These are phyloP conservation scores for Leucaena leucocephala DNA, from an alignment of 306 rosid genomes.

Conservation along the genomic window DNA sequence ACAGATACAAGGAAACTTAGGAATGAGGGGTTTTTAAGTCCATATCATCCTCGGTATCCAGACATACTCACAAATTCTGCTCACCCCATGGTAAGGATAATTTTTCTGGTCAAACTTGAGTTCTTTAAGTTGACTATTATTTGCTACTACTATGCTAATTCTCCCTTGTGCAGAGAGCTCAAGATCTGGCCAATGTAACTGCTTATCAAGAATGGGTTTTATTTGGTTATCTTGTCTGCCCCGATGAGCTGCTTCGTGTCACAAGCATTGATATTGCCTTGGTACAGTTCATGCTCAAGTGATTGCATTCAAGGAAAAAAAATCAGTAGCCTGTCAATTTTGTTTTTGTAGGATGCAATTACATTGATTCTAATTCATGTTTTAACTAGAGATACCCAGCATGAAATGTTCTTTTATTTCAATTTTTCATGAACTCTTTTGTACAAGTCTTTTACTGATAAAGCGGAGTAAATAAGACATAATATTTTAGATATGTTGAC, in stretches of 20 bases:
- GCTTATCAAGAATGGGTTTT: constrained; percentile 98
- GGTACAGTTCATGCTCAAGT: constrained; percentile 55
- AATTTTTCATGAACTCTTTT: constrained; percentile 9
- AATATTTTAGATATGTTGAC: constrained; percentile 9
- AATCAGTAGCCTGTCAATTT: not conserved
- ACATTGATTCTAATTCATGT: constrained; percentile 1
- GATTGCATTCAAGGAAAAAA: constrained; percentile 22
- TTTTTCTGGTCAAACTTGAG: constrained; percentile 25
- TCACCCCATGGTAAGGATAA: constrained; percentile 81
- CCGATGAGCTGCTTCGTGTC: constrained; percentile 98
- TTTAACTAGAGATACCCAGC: constrained; percentile 14
- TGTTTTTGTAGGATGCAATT: not conserved
- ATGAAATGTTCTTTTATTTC: constrained; percentile 24
- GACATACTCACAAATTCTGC: constrained; percentile 99
- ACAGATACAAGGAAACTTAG: constrained; percentile 97
- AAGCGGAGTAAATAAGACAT: constrained; percentile 9
- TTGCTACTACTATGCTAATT: constrained; percentile 32
- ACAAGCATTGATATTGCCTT: constrained; percentile 97
- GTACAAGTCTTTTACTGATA: constrained; percentile 26
- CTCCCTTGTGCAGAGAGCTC: constrained; percentile 77
- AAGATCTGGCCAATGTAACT: constrained; percentile 96
- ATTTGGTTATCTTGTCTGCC: constrained; percentile 97
- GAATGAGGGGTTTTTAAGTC: constrained; percentile 97
- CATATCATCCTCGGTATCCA: constrained; percentile 98
- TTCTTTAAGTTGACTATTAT: constrained; percentile 35